phyloP scores from a whole-genome alignment of 371 early-diverging fungal genomes.

The Mucor plumbeus region DNA sequence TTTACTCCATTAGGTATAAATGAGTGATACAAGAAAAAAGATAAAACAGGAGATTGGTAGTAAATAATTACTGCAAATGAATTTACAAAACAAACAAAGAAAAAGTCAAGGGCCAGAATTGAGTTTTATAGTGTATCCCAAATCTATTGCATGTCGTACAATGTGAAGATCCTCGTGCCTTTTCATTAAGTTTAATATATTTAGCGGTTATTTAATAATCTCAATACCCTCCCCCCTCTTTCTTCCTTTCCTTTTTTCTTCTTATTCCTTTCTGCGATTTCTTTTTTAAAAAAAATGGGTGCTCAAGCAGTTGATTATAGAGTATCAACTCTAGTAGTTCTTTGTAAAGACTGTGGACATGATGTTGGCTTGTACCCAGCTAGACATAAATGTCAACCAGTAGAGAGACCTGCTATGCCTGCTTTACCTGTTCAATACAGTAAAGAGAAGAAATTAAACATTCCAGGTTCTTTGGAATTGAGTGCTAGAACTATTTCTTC shows the following conservation, averaged over 20 bases:
- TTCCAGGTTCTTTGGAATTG: conserved; percentile 13
- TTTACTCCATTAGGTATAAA: no score
- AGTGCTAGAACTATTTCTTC: conserved; percentile 16
- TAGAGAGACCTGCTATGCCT: conserved; percentile 54
- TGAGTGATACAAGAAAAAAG: no score
- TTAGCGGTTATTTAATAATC: neutral
- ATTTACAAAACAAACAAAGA: no score
- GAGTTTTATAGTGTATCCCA: neutral
- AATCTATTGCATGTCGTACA: conserved; percentile 15
- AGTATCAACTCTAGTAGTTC: conserved; percentile 64
- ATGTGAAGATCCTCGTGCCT: conserved; percentile 23
- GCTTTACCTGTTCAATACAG: conserved; percentile 36
- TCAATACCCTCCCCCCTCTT: conserved; percentile 8
- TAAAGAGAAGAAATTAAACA: conserved; percentile 11
- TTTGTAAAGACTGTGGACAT: conserved; percentile 72
- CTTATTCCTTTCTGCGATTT: neutral
- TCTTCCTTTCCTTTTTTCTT: conserved; percentile 14
- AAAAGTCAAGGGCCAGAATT: neutral
- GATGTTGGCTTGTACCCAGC: conserved; percentile 76
- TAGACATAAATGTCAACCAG: conserved; percentile 62
- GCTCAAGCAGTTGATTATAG: conserved; percentile 65
- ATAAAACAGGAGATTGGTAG: no score
- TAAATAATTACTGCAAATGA: no score
- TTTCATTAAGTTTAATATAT: conserved; percentile 6
- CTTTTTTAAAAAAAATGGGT: conserved; percentile 37